Base-by-base conservation (phyloP, 2,329 filamentous ascomycete genomes). In the Biscogniauxia marginata region DNA sequence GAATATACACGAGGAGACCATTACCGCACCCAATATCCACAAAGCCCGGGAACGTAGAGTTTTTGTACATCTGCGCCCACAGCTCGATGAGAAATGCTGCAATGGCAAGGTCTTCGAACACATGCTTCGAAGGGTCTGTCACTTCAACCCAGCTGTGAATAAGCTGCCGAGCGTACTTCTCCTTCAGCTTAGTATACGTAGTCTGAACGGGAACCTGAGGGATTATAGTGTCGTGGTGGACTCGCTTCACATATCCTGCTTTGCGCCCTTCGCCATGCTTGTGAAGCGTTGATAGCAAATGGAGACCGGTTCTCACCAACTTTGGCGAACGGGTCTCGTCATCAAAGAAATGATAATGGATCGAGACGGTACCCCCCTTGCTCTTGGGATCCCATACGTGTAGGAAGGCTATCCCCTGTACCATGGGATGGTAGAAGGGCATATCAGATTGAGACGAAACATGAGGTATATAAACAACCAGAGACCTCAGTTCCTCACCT, bases 1-100 rank as follows among this genome's bases (percentile, higher is more conserved):
- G 82, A 39, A 99, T 84, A 68, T 96, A 84, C 7, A 96, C 90
- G 1, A 99, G 82, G 3, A 99, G 78, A 1, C 95, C 95, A 68
- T 98, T 99, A 1, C 95, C 95, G 69, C 95, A 98, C 4, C 93
- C 95, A 47, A 99, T 91, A 68, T 99, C 95, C 19, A 97, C 90
- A 67, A 98, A 99, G 0, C 93, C 93, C 0, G 91, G 90, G 65
- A 96, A 97, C 0, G 63, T 58, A 0, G 49, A 56, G 45, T 69
- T 70, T 39, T 65, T 68, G 70, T 98, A 98, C 86, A 96, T 93
- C 56, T 88, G 85, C 11, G 77, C 75, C 95, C 95, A 99, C 2
- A 98, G 76, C 75, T 97, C 93, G 22, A 98, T 90, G 51, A 98
- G 77, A 66, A 97, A 99, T 0, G 93, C 90, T 0, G 93, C 90